Evolutionary conservation across 2,329 filamentous ascomycete genomes (phyloP).

Genomic region (Colletotrichum kahawae): DNA sequence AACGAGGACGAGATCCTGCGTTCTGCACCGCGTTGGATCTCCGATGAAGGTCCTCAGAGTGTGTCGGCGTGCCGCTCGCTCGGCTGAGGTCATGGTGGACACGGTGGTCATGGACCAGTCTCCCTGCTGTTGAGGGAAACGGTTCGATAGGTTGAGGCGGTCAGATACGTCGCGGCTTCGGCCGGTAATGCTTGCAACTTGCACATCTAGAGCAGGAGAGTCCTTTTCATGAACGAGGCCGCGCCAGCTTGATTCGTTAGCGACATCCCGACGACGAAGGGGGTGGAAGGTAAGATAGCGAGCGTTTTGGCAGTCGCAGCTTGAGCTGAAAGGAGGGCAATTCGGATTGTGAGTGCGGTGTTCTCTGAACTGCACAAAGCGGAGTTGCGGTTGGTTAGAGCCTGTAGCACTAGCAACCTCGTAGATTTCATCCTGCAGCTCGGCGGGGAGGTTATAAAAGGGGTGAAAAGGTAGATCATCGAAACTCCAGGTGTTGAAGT

Average conservation of each 20-base stretch:
- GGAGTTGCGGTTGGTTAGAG: neutral
- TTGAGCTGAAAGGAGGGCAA: neutral
- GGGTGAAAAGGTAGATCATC: neutral
- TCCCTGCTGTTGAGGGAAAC: neutral
- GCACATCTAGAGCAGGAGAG: neutral
- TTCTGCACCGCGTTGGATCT: neutral
- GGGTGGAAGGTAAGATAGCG: constrained; percentile 7
- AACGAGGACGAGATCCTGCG: neutral
- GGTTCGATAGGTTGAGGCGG: neutral
- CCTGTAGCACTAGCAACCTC: neutral
- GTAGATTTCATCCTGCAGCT: neutral
- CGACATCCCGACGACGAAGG: neutral
- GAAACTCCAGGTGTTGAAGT: neutral
- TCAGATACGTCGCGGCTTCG: neutral
- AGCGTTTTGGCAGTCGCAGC: neutral
- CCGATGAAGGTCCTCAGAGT: neutral
- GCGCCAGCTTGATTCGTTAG: neutral
- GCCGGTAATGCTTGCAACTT: neutral
- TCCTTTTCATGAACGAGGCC: neutral
- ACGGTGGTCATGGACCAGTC: neutral
- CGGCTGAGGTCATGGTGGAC: neutral
- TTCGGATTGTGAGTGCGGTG: neutral
- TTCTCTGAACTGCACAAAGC: neutral
- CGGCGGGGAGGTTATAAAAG: neutral
- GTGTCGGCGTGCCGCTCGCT: neutral